Evolutionary conservation across 371 early-diverging fungal genomes (phyloP), one percentile per base, ranked within the genome.

Genomic region (Lichtheimia hyalospora): DNA sequence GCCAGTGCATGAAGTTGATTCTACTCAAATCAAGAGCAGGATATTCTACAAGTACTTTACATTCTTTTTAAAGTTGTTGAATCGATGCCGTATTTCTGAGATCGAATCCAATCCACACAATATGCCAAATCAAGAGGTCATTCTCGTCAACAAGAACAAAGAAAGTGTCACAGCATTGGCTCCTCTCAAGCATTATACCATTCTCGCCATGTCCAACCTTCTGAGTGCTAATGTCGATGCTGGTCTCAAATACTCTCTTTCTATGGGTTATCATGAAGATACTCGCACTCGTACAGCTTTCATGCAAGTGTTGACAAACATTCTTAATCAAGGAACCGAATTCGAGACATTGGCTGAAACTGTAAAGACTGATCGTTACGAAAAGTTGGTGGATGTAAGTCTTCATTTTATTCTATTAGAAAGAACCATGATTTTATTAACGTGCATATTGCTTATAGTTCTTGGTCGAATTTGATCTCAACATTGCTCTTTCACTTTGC

Each of bases 211-310:
- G 66, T 92, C 95, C 28, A 91, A 95, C 67, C 82, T 96, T 60
- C 73, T 96, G 18, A 88, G 92, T 14, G 91, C 93, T 8, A 96
- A 96, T 73, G 87, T 96, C 41, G 96, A 95, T 66, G 86, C 91
- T 53, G 96, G 95, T 20, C 79, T 96, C 56, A 90, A 92, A 66
- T 92, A 90, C 69, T 94, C 95, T 39, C 74, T 96, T 21, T 87
- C 93, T 0, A 91, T 94, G 86, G 93, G 93, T 20, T 96, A 96
- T 61, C 92, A 96, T 63, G 95, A 95, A 66, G 96, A 96, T 71
- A 78, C 86, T 15, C 85, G 89, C 54, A 93, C 91, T 48, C 83
- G 96, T 18, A 89, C 93, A 0, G 89, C 95, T 7, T 96, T 96
- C 57, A 94, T 93, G 81, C 90, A 94, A 58, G 96, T 96, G 21